Percentiles rank a stretch among this genome's conserved stretches.
Conservation (phyloP, 1,284 basidiomycete genomes). For the Cryptococcus jaspeensis region DNA sequence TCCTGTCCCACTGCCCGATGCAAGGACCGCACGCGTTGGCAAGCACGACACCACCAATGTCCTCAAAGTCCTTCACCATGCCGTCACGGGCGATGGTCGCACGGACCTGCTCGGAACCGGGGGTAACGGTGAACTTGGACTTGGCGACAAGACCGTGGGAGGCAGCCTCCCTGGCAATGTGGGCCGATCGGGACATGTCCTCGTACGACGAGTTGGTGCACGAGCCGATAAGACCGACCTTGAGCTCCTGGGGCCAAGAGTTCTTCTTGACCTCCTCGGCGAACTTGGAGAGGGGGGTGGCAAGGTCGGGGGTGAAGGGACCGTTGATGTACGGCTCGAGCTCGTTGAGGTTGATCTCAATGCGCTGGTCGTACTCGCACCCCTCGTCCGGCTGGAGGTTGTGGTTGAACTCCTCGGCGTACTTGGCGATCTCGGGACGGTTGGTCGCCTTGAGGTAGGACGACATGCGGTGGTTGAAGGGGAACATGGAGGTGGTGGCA, state of each 20-base stretch:
- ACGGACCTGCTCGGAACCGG: conserved; percentile 95
- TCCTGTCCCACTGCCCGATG: conserved; percentile 94
- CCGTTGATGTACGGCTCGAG: conserved; percentile 97
- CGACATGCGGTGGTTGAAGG: conserved; percentile 93
- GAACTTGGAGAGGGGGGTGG: conserved; percentile 93
- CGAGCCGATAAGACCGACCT: conserved; percentile 92
- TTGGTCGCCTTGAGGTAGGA: conserved; percentile 93
- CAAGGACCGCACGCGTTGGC: conserved; percentile 99
- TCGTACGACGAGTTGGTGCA: conserved; percentile 98
- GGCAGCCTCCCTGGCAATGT: conserved; percentile 82
- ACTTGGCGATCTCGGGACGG: conserved; percentile 81
- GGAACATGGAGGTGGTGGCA: conserved; percentile 98
- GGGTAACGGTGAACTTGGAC: conserved; percentile 89
- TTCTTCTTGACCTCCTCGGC: conserved; percentile 87
- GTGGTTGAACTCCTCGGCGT: conserved; percentile 85
- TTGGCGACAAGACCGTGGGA: conserved; percentile 75
- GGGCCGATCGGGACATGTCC: conserved; percentile 89
- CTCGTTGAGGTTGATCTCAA: conserved; percentile 93
- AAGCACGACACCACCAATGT: conserved; percentile 79
- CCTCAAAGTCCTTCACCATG: conserved; percentile 74
- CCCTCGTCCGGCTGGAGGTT: conserved; percentile 87
- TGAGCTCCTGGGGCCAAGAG: conserved; percentile 94
- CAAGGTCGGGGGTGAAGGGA: conserved; percentile 95
- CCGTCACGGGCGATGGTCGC: conserved; percentile 96
- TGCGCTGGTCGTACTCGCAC: conserved; percentile 90